Evolutionary conservation across 2,329 filamentous ascomycete genomes (phyloP).

Genomic region (Ascochyta clinopodiicola): DNA sequence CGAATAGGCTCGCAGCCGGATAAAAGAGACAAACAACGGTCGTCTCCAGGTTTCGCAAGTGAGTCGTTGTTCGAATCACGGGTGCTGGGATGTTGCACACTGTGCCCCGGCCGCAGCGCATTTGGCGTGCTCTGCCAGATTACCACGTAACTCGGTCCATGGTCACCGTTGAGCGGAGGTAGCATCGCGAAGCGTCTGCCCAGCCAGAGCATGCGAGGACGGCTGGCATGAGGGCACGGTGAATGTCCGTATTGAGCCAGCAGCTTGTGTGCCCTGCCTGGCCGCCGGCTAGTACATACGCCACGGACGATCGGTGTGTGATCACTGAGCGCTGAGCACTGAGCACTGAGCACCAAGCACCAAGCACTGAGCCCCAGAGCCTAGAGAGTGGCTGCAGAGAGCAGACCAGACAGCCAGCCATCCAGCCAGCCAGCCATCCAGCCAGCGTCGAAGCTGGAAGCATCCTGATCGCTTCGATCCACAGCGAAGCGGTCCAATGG

Average conservation of each 20-base stretch:
- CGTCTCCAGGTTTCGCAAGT: slow-evolving; percentile 39
- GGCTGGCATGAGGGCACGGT: slow-evolving; percentile 23
- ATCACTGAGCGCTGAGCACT: no score
- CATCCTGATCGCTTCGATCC: slow-evolving; percentile 18
- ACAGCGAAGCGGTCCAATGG: slow-evolving; percentile 19
- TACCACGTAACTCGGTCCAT: slow-evolving; percentile 39
- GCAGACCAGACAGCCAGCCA: no score
- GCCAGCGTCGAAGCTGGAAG: slow-evolving; percentile 6
- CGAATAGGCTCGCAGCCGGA: slow-evolving; percentile 41
- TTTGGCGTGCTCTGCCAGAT: slow-evolving; percentile 45
- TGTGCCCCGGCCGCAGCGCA: slow-evolving; percentile 29
- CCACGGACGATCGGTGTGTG: no score
- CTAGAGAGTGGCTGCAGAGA: slow-evolving; percentile 20
- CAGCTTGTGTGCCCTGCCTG: background rate
- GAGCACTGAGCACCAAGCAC: no score
- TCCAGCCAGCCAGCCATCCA: no score
- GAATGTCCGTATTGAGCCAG: slow-evolving; percentile 23
- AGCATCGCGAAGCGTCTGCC: slow-evolving; percentile 27
- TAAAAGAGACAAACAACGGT: slow-evolving; percentile 44
- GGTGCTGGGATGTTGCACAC: slow-evolving; percentile 37
- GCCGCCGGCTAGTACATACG: no score
- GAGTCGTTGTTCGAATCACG: slow-evolving; percentile 25
- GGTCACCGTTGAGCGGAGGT: slow-evolving; percentile 29
- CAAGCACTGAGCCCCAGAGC: background rate
- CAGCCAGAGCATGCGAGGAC: slow-evolving; percentile 28